These are phyloP conservation scores for Gillenia trifoliata DNA, from an alignment of 306 rosid species.

Conservation along the genomic window DNA sequence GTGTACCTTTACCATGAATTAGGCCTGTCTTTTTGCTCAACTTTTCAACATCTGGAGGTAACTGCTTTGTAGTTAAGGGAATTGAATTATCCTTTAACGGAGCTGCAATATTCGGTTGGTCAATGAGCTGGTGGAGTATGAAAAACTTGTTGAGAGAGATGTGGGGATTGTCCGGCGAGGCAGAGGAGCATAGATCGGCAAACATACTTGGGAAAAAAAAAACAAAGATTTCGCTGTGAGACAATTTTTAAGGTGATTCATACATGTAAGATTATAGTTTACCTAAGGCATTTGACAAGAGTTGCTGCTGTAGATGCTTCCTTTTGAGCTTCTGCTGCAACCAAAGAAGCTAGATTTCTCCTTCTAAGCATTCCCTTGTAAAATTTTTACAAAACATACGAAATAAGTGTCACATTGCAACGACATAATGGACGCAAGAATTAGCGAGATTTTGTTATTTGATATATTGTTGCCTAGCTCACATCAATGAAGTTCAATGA, in stretches of 20 bases:
- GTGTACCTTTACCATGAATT: conserved; percentile 30
- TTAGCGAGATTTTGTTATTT: neutral
- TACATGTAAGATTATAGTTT: neutral
- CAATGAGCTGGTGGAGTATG: conserved; percentile 57
- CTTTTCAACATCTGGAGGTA: conserved; percentile 45
- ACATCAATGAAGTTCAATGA: neutral
- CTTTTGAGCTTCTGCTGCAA: conserved; percentile 78
- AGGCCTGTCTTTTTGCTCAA: conserved; percentile 32
- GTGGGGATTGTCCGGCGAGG: conserved; percentile 71
- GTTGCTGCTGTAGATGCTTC: conserved; percentile 71
- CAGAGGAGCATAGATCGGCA: conserved; percentile 59
- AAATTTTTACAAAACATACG: conserved; percentile 25
- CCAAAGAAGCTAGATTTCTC: conserved; percentile 69
- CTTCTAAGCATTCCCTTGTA: conserved; percentile 80
- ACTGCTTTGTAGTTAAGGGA: conserved; percentile 29
- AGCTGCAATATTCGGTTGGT: conserved; percentile 42
- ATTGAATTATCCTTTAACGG: conserved; percentile 44
- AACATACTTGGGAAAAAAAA: conserved; percentile 44
- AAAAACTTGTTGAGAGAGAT: conserved; percentile 65
- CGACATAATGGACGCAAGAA: neutral
- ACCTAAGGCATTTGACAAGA: conserved; percentile 76
- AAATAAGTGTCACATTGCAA: conserved; percentile 3
- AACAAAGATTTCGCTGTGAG: neutral
- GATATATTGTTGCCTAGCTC: neutral
- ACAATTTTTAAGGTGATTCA: neutral